phyloP scores from a whole-genome alignment of 2,329 filamentous ascomycete species.

The Pyrenophora seminiperda region DNA sequence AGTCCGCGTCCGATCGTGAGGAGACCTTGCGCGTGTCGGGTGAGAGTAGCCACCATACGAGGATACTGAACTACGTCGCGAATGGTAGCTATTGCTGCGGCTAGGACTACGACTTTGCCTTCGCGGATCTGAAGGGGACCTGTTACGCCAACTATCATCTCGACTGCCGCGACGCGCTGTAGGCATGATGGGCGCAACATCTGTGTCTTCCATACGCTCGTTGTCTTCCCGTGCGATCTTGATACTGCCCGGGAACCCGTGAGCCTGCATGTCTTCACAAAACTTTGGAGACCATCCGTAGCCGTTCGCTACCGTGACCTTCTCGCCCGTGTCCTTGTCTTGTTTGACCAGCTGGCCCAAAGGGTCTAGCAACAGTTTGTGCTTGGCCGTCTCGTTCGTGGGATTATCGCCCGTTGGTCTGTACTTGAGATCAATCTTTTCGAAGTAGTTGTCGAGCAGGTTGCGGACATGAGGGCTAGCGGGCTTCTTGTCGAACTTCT shows the following conservation, averaged over 20 bases:
- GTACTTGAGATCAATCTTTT: constrained; percentile 58
- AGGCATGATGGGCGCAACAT: constrained; percentile 6
- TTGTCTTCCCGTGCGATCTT: constrained; percentile 27
- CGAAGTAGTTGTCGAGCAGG: constrained; percentile 71
- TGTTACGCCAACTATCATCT: constrained; percentile 7
- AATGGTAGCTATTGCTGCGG: constrained; percentile 18
- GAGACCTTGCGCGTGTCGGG: constrained; percentile 18
- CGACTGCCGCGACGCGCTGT: constrained; percentile 15
- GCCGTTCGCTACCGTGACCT: constrained; percentile 73
- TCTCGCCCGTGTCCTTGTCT: constrained; percentile 69
- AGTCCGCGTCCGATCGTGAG: constrained; percentile 16
- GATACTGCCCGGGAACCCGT: constrained; percentile 31
- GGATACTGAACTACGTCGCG: constrained; percentile 20
- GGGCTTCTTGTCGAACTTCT: constrained; percentile 68
- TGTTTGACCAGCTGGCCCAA: constrained; percentile 71
- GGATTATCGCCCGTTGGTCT: constrained; percentile 54
- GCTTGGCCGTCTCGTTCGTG: constrained; percentile 45
- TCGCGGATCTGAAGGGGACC: constrained; percentile 21
- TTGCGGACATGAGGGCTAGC: constrained; percentile 71
- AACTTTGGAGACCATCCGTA: constrained; percentile 86
- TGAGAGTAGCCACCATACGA: constrained; percentile 19
- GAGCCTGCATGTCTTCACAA: constrained; percentile 77
- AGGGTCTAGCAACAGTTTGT: constrained; percentile 64
- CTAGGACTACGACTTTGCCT: constrained; percentile 21
- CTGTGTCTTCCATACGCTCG: constrained; percentile 22